Percentiles rank a stretch among this genome's conserved stretches.
Evolutionary conservation across 2,329 filamentous ascomycete species (phyloP).

Genomic region (Didymella keratinophila): DNA sequence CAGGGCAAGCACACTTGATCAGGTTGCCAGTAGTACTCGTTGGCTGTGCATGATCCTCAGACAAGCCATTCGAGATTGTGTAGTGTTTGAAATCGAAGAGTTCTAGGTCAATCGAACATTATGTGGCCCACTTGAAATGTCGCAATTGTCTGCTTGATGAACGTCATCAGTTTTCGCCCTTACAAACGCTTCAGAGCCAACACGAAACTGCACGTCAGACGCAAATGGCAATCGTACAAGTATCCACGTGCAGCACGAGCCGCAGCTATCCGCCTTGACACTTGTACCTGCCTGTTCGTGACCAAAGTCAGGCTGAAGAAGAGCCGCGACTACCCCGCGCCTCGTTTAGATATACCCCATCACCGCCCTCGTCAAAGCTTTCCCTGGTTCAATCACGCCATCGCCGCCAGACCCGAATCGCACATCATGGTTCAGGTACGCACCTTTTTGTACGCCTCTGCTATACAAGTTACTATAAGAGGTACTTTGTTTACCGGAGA

Average conservation of each 20-base stretch:
- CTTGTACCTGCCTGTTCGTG: constrained; percentile 18
- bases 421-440: constrained; percentile 40
- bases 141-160: constrained; percentile 17
- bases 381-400: constrained; percentile 39
- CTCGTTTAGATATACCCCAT: constrained; percentile 19
- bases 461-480: constrained; percentile 24
- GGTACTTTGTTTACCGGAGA: constrained; percentile 26
- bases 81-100: constrained; percentile 1
- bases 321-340: constrained; percentile 19
- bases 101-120: constrained; percentile 6
- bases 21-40: neutral
- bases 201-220: constrained; percentile 10
- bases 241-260: constrained; percentile 19
- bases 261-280: constrained; percentile 21
- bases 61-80: neutral
- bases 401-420: constrained; percentile 35
- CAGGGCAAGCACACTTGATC: neutral
- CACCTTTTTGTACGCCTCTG: constrained; percentile 10
- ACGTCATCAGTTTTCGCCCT: constrained; percentile 22
- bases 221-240: constrained; percentile 8
- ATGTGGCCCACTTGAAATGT: constrained; percentile 17
- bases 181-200: constrained; percentile 4
- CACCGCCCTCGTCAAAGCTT: constrained; percentile 27
- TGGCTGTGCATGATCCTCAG: neutral
- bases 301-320: constrained; percentile 9